Percentiles rank a stretch among this genome's conserved stretches.
Evolutionary conservation across 2,329 filamentous ascomycete genomes (phyloP).

Genomic region (Exophiala bonariae): DNA sequence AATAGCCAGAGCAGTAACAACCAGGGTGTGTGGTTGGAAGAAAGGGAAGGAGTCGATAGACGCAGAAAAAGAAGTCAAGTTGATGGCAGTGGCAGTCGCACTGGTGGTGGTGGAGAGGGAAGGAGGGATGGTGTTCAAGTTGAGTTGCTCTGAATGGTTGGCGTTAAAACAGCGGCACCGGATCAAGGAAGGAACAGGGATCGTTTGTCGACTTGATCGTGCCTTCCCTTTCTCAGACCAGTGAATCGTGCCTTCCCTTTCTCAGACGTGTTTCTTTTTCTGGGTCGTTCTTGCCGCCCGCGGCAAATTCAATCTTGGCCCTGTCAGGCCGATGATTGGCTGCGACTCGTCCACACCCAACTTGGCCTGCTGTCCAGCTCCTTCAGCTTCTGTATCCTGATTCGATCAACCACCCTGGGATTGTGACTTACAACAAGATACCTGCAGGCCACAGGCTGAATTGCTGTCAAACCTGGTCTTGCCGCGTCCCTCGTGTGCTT

Average conservation of each 20-base stretch:
- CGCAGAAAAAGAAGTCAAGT: not conserved
- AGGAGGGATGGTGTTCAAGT: not conserved
- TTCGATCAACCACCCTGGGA: conserved; percentile 12
- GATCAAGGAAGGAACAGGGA: conserved; percentile 1
- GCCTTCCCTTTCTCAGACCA: conserved; percentile 1
- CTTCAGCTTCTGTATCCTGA: conserved; percentile 9
- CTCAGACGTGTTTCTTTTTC: conserved; percentile 5
- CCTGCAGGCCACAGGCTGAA: conserved; percentile 15
- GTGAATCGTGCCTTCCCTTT: too few species aligned
- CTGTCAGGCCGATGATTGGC: conserved; percentile 14
- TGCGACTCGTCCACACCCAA: conserved; percentile 9
- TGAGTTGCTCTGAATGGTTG: not conserved
- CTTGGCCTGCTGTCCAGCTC: conserved; percentile 7
- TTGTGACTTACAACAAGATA: conserved; percentile 15
- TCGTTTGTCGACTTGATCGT: conserved; percentile 1
- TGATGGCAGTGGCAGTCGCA: not conserved
- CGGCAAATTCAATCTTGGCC: conserved; percentile 12
- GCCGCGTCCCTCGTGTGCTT: too few species aligned
- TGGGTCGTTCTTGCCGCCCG: conserved; percentile 18
- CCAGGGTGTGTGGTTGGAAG: conserved; percentile 11
- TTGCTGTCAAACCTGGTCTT: conserved; percentile 1
- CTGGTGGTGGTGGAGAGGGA: conserved; percentile 1
- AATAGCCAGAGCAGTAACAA: not conserved
- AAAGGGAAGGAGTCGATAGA: conserved; percentile 5
- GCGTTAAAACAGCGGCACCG: conserved; percentile 22